Conservation (phyloP, 1,284 basidiomycete genomes). For the Vanrija sp. region DNA sequence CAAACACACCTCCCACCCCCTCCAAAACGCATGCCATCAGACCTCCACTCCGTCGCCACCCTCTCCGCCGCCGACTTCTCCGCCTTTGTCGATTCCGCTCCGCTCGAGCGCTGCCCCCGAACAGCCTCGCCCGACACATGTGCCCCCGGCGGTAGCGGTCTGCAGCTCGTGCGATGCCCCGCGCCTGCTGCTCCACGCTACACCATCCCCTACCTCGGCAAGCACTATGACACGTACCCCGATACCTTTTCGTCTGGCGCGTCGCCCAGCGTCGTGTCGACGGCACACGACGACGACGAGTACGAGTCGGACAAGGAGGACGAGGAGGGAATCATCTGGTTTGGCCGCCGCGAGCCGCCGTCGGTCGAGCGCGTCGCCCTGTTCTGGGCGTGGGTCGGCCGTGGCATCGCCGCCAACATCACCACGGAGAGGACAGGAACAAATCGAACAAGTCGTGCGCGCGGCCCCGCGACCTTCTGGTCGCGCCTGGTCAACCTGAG, state of each 20-base stretch:
- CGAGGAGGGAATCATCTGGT: slow-evolving; percentile 11
- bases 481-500: no score
- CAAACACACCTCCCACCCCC: not conserved
- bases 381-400: slow-evolving; percentile 7
- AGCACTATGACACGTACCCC: not conserved
- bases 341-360: slow-evolving; percentile 5
- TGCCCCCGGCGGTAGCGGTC: not conserved
- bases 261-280: not conserved
- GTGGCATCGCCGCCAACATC: not conserved
- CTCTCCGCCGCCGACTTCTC: slow-evolving; percentile 7
- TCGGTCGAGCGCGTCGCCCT: not conserved
- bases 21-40: slow-evolving; percentile 1
- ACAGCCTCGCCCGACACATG: not conserved
- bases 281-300: not conserved
- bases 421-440: not conserved
- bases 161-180: not conserved
- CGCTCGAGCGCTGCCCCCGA: not conserved
- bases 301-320: not conserved
- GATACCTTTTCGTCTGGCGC: not conserved
- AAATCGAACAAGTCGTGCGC: no score
- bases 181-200: not conserved
- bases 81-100: not conserved
- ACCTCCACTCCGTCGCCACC: slow-evolving; percentile 2
- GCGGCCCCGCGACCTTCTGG: no score
- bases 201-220: not conserved